phyloP scores from a whole-genome alignment of 257 asterid species.

The Capsicum chinense region DNA sequence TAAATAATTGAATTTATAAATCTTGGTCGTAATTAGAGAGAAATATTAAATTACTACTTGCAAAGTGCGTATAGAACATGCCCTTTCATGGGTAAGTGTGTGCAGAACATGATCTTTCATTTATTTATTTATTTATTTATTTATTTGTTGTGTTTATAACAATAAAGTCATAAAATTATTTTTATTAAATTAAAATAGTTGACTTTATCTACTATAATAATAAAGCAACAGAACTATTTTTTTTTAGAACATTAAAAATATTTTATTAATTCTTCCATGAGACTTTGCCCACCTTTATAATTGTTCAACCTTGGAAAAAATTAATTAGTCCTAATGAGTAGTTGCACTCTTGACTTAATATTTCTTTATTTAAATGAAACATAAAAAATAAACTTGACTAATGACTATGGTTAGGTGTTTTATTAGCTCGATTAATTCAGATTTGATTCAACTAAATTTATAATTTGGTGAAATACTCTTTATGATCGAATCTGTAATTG shows the following conservation, averaged over 20 bases:
- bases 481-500: not conserved
- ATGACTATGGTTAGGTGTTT: not conserved
- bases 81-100: conserved; percentile 4
- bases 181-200: not conserved
- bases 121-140: not conserved
- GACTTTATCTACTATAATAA: not conserved
- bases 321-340: not conserved
- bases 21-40: not conserved
- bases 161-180: not conserved
- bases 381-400: not conserved
- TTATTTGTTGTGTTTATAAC: not conserved
- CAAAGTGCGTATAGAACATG: conserved; percentile 7
- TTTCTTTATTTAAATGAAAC: not conserved
- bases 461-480: not conserved
- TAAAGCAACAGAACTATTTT: not conserved
- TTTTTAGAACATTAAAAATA: not conserved
- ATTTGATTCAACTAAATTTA: too few species aligned
- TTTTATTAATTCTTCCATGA: not conserved
- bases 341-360: not conserved
- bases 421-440: too few species aligned
- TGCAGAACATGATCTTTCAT: not conserved
- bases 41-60: not conserved
- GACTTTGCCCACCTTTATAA: not conserved
- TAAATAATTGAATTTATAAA: not conserved
- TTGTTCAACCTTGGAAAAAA: not conserved